Evolutionary conservation across 768 basidiomycete genomes (phyloP).

Genomic region (Boletus rufocinnamomeus): DNA sequence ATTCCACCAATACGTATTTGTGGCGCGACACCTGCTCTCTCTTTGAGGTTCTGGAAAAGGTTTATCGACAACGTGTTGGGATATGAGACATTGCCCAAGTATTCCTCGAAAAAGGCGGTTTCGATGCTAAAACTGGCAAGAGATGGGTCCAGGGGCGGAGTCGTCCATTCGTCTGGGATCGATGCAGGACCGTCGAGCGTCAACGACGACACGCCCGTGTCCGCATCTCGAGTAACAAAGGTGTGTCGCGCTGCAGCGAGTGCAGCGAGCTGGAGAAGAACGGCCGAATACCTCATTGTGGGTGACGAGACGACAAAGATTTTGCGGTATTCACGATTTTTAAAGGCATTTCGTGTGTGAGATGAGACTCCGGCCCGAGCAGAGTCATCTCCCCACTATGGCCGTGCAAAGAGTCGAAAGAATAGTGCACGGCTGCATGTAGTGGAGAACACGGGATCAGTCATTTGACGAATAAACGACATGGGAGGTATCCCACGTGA

Average conservation of each 20-base stretch:
- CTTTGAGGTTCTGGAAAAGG: conserved; percentile 47
- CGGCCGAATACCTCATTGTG: conserved; percentile 11
- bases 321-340: background rate
- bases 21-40: conserved; percentile 45
- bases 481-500: background rate
- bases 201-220: conserved; percentile 20
- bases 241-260: conserved; percentile 11
- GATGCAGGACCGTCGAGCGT: conserved; percentile 43
- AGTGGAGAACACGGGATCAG: conserved; percentile 1
- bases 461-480: background rate
- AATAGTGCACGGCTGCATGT: background rate
- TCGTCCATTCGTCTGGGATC: conserved; percentile 45
- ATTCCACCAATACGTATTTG: conserved; percentile 56
- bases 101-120: conserved; percentile 54
- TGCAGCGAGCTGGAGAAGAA: conserved; percentile 1
- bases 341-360: background rate
- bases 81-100: conserved; percentile 45
- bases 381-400: background rate
- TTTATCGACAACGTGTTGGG: conserved; percentile 47
- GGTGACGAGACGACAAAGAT: background rate
- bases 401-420: background rate
- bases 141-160: conserved; percentile 41
- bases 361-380: conserved; percentile 4
- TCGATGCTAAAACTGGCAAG: conserved; percentile 58
- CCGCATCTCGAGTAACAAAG: conserved; percentile 7